phyloP scores from a whole-genome alignment of 106 monocot species.

The Dendrobium nobile region DNA sequence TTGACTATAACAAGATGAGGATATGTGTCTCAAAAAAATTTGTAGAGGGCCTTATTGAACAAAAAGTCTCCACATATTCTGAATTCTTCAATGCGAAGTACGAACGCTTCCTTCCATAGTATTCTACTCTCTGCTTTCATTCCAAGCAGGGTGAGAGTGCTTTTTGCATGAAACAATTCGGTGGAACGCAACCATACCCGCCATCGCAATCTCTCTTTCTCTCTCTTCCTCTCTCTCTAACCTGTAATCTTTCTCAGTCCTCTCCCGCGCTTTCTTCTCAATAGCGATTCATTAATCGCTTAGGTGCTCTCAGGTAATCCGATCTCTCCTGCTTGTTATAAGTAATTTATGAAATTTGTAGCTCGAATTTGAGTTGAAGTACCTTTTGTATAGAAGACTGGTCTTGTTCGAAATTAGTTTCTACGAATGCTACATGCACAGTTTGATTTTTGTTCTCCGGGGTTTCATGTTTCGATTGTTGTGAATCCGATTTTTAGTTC shows the following conservation, averaged over 20 bases:
- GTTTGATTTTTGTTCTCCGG: neutral
- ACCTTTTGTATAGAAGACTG: neutral
- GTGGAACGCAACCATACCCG: slow-evolving; percentile 1
- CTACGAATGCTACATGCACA: neutral
- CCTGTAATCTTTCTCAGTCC: neutral
- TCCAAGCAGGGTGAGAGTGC: neutral
- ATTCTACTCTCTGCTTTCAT: slow-evolving; percentile 3
- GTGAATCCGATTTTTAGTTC: neutral
- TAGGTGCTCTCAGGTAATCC: neutral
- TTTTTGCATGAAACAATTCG: neutral
- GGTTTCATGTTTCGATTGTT: neutral
- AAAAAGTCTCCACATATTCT: neutral
- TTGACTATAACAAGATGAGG: neutral
- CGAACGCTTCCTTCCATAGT: neutral
- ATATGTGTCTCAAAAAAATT: neutral
- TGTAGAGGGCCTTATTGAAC: neutral
- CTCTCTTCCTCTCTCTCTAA: neutral
- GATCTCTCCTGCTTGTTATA: neutral
- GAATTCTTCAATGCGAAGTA: neutral
- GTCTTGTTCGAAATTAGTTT: neutral
- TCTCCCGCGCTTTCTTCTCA: neutral
- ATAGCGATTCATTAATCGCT: neutral
- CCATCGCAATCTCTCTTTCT: neutral
- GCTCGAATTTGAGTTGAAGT: neutral
- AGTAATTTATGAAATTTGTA: neutral